These are phyloP conservation scores for Aspergillus costaricaensis DNA, from an alignment of 2,329 filamentous ascomycete species.

Conservation along the genomic window DNA sequence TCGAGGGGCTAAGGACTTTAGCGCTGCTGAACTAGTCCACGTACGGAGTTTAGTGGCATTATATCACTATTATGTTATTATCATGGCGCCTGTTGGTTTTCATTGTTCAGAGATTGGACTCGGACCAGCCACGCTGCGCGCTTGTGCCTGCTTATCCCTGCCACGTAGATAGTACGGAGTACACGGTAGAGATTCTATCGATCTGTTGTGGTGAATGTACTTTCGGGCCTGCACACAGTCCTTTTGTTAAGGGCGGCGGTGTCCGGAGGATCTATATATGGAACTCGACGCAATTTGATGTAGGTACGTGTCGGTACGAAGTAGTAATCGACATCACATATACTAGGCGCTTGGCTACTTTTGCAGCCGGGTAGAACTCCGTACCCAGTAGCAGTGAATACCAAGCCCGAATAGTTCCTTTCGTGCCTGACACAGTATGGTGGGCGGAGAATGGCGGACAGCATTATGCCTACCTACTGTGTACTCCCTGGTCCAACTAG, in stretches of 20 bases:
- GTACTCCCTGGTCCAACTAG: not conserved
- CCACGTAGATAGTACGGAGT: not conserved
- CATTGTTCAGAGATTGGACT: not conserved
- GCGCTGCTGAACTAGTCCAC: not conserved
- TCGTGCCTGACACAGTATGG: not conserved
- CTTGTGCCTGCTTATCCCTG: constrained; percentile 1
- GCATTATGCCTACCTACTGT: too few relatives aligned
- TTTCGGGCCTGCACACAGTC: too few relatives aligned
- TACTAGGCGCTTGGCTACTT: not conserved
- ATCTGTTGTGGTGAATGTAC: too few relatives aligned
- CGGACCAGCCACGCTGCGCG: not conserved
- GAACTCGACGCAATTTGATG: not conserved
- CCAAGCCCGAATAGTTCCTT: not conserved
- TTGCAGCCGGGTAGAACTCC: constrained; percentile 1
- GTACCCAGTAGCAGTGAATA: not conserved
- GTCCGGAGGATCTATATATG: not conserved
- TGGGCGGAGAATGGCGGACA: not conserved
- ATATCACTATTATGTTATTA: not conserved
- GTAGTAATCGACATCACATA: not conserved
- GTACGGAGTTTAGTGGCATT: not conserved
- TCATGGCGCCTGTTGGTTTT: not conserved
- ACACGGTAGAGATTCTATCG: not conserved
- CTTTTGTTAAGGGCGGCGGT: not conserved
- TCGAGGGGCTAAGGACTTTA: constrained; percentile 9
- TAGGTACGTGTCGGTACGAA: not conserved